These are phyloP conservation scores for Naganishia cerealis DNA, from an alignment of 1,284 basidiomycete species.

Conservation along the genomic window DNA sequence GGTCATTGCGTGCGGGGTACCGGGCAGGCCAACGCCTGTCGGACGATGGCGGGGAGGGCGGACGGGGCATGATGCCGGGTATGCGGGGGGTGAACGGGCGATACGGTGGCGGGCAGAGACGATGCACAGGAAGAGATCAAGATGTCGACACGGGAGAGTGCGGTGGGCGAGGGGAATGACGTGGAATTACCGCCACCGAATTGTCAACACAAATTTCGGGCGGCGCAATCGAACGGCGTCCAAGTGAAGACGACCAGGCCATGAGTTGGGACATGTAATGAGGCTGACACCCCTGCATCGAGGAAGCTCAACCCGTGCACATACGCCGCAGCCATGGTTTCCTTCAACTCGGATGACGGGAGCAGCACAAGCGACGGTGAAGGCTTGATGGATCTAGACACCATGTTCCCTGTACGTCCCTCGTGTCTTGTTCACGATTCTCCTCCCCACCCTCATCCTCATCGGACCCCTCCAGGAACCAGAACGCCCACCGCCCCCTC, in stretches of 20 bases:
- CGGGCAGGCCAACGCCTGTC: slow-evolving; percentile 12
- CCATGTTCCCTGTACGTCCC: slow-evolving; percentile 33
- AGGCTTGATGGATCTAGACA: slow-evolving; percentile 18
- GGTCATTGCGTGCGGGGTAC: neutral
- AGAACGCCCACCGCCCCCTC: slow-evolving; percentile 31
- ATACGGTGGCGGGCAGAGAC: neutral
- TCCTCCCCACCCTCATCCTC: neutral
- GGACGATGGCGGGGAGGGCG: slow-evolving; percentile 6
- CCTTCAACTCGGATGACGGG: slow-evolving; percentile 53
- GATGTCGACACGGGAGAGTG: neutral
- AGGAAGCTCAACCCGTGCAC: no score
- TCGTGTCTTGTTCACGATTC: neutral
- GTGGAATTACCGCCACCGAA: neutral
- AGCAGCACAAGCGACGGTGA: slow-evolving; percentile 10
- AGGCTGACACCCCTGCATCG: no score
- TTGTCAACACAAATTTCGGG: slow-evolving; percentile 12
- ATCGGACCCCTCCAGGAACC: slow-evolving; percentile 24
- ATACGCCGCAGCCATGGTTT: no score
- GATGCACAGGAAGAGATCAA: neutral
- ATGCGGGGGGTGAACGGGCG: neutral
- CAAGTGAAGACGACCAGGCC: no score
- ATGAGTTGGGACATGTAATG: no score
- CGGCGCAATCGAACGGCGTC: no score
- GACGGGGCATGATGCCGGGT: slow-evolving; percentile 13
- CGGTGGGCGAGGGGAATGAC: neutral